These are phyloP conservation scores for Immersiporthe knoxdaviesiana DNA, from an alignment of 2,329 filamentous ascomycete species.

Conservation along the genomic window DNA sequence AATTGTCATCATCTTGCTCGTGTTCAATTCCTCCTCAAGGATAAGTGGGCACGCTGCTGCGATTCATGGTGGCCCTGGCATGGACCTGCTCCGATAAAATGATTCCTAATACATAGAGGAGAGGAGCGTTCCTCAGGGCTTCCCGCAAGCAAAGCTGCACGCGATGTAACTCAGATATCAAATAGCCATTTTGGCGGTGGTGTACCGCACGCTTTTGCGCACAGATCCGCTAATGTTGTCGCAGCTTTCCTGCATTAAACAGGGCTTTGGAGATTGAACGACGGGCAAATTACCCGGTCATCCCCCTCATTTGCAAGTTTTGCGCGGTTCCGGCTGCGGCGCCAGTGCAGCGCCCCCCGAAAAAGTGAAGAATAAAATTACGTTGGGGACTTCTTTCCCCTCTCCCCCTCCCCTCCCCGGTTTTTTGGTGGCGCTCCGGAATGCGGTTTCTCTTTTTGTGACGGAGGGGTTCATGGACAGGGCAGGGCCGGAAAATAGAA, in stretches of 20 bases:
- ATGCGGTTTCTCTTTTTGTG: background rate
- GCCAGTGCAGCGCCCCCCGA: background rate
- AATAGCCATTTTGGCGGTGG: background rate
- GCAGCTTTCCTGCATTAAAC: background rate
- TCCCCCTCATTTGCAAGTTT: background rate
- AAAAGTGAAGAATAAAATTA: background rate
- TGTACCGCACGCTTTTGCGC: background rate
- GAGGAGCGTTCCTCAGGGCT: background rate
- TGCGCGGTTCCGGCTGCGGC: too few relatives aligned
- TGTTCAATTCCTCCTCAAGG: background rate
- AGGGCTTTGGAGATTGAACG: background rate
- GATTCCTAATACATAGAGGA: background rate
- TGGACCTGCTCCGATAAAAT: background rate
- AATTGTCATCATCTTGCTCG: background rate
- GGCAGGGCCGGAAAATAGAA: conserved; percentile 1
- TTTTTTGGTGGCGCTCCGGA: background rate
- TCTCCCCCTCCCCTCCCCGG: too few relatives aligned
- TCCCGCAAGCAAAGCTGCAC: background rate
- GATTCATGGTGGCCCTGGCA: background rate
- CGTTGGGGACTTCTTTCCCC: too few relatives aligned
- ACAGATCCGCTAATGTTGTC: background rate
- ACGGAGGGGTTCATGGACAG: background rate
- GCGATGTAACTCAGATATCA: background rate
- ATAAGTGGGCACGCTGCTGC: background rate
- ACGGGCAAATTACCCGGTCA: background rate